phyloP scores from a whole-genome alignment of 108 stramenopile genomes.

The Nitzschia inconspicua region DNA sequence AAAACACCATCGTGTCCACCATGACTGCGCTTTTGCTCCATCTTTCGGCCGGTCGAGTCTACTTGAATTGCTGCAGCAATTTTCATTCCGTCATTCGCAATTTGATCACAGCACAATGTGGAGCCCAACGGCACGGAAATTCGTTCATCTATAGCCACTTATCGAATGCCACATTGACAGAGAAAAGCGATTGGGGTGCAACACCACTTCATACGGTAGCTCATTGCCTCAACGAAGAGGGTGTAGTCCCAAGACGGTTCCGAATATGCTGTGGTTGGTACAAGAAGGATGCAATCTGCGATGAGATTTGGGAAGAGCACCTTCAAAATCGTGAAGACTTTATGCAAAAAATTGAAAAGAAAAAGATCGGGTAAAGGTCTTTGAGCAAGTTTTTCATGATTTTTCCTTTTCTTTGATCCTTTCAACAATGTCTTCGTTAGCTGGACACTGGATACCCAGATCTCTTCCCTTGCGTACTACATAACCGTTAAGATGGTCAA shows the following conservation, averaged over 20 bases:
- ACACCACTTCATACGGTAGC: not conserved
- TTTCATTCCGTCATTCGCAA: constrained; percentile 22
- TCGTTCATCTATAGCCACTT: not conserved
- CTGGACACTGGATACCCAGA: constrained; percentile 44
- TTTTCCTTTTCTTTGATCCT: constrained; percentile 28
- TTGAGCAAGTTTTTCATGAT: not conserved
- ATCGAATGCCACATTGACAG: not conserved
- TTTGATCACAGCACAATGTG: constrained; percentile 18
- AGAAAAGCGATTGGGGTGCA: not conserved
- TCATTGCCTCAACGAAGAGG: not conserved
- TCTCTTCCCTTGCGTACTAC: constrained; percentile 49
- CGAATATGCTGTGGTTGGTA: constrained; percentile 9
- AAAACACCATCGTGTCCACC: constrained; percentile 18
- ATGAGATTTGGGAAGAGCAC: not conserved
- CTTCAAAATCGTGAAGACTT: no score
- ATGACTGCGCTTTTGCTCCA: constrained; percentile 21
- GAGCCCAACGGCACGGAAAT: not conserved
- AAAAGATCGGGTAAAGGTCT: not conserved
- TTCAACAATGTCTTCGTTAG: constrained; percentile 40
- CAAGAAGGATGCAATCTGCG: not conserved
- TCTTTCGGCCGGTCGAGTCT: constrained; percentile 16
- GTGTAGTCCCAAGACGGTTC: not conserved
- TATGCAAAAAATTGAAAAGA: not conserved
- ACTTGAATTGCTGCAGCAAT: constrained; percentile 30
- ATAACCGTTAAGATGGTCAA: constrained; percentile 78